Percentiles rank a stretch among this genome's conserved stretches.
These are phyloP conservation scores for Saccharomyces hybrid DNA, from an alignment of 1,139 yeast genomes.

Conservation along the genomic window DNA sequence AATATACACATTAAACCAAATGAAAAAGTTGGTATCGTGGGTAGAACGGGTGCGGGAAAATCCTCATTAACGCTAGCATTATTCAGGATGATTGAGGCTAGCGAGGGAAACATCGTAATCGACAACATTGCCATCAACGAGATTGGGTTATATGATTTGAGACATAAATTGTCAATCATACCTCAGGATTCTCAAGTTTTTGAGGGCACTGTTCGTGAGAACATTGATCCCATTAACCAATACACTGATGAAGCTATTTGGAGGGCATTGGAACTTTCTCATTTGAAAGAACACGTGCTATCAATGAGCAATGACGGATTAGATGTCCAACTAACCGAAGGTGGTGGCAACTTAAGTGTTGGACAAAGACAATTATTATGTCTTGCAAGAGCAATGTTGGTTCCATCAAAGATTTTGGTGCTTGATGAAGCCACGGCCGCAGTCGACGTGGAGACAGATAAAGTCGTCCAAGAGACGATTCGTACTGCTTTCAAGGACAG, in stretches of 20 bases:
- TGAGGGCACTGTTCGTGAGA: conserved; percentile 81
- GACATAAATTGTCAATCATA: conserved; percentile 80
- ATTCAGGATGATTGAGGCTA: conserved; percentile 82
- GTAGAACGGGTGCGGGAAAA: conserved; percentile 96
- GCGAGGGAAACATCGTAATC: conserved; percentile 61
- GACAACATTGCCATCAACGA: conserved; percentile 61
- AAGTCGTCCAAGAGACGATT: conserved; percentile 78
- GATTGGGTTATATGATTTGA: conserved; percentile 75
- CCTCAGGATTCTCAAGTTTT: conserved; percentile 98
- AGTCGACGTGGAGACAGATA: conserved; percentile 92
- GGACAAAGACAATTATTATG: conserved; percentile 93
- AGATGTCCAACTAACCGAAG: conserved; percentile 62
- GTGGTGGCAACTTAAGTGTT: conserved; percentile 80
- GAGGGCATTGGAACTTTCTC: conserved; percentile 79
- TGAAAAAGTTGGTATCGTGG: conserved; percentile 92
- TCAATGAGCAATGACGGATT: conserved; percentile 53
- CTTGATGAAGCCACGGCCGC: conserved; percentile 97
- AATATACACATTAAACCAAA: conserved; percentile 58
- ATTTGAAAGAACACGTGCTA: conserved; percentile 65
- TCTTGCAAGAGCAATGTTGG: conserved; percentile 77
- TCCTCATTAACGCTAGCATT: conserved; percentile 83
- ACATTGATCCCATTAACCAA: conserved; percentile 73
- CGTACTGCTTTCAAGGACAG: conserved; percentile 77
- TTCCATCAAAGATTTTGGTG: conserved; percentile 69
- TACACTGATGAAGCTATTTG: conserved; percentile 73